phyloP scores from a whole-genome alignment of 2,329 filamentous ascomycete species.

The Cladorrhinum sp. region DNA sequence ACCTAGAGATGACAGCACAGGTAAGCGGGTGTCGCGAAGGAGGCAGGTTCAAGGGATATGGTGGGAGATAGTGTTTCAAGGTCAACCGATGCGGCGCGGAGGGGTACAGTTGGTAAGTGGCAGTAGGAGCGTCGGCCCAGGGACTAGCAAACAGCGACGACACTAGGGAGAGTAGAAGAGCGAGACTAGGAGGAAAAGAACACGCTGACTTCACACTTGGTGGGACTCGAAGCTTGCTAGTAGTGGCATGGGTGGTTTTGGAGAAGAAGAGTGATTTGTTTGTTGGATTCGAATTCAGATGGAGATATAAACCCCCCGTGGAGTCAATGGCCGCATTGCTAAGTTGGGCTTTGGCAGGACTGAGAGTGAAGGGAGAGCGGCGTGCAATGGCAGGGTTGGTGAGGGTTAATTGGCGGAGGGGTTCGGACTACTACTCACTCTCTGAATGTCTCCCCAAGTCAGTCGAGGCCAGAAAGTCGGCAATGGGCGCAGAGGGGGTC shows the following conservation, averaged over 20 bases:
- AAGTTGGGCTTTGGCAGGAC: background rate
- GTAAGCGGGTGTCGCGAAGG: conserved; percentile 16
- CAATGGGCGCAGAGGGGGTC: background rate
- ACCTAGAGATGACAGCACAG: conserved; percentile 12
- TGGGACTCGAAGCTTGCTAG: background rate
- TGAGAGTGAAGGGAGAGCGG: conserved; percentile 1
- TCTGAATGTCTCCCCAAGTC: conserved; percentile 5
- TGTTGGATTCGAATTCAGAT: background rate
- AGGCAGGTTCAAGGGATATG: background rate
- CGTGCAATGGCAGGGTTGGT: conserved; percentile 17
- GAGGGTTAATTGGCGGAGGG: conserved; percentile 24
- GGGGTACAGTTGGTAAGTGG: background rate
- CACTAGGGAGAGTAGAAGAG: background rate
- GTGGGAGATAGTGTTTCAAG: background rate
- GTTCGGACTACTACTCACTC: conserved; percentile 21
- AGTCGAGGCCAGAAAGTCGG: background rate
- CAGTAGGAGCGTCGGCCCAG: background rate
- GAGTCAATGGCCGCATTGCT: conserved; percentile 5
- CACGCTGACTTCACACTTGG: background rate
- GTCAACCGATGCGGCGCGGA: background rate
- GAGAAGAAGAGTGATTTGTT: background rate
- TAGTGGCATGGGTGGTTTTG: background rate
- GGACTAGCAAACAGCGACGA: background rate
- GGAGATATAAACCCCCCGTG: background rate
- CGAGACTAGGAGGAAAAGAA: background rate